Conservation (phyloP, 805 yeast genomes). For the Nakazawaea molendinolei region DNA sequence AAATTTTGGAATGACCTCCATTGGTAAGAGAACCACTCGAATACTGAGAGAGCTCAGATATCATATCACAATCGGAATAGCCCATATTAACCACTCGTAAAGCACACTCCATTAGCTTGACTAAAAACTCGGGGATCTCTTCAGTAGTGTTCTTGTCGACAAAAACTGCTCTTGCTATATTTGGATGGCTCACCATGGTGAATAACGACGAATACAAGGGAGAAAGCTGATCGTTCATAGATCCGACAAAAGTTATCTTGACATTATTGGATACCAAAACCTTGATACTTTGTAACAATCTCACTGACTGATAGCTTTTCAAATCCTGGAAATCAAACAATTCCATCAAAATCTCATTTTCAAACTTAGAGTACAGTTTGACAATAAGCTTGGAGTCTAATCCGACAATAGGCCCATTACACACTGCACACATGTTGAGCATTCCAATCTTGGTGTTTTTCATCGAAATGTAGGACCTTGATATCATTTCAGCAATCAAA, state of each 20-base stretch:
- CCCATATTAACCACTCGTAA: slow-evolving; percentile 22
- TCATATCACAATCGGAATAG: slow-evolving; percentile 23
- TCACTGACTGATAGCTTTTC: slow-evolving; percentile 61
- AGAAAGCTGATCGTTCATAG: slow-evolving; percentile 84
- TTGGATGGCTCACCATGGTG: slow-evolving; percentile 76
- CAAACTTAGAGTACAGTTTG: slow-evolving; percentile 79
- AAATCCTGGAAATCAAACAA: slow-evolving; percentile 82
- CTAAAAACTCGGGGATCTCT: slow-evolving; percentile 33
- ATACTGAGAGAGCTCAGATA: slow-evolving; percentile 60
- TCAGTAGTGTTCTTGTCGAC: slow-evolving; percentile 39
- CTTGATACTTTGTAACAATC: slow-evolving; percentile 59
- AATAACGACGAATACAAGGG: slow-evolving; percentile 89
- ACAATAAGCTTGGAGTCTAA: slow-evolving; percentile 76
- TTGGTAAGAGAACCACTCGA: slow-evolving; percentile 70
- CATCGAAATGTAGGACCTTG: slow-evolving; percentile 1
- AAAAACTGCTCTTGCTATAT: slow-evolving; percentile 77
- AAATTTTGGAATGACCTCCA: slow-evolving; percentile 83
- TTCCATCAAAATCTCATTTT: slow-evolving; percentile 79
- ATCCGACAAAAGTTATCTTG: slow-evolving; percentile 75
- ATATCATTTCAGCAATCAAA: slow-evolving; percentile 34
- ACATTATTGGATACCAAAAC: slow-evolving; percentile 66
- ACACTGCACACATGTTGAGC: slow-evolving; percentile 87
- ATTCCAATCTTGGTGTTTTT: slow-evolving; percentile 52
- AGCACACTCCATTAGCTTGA: slow-evolving; percentile 26
- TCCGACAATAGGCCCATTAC: slow-evolving; percentile 87